These are phyloP conservation scores for Papiliotrema laurentii DNA, from an alignment of 1,284 basidiomycete species.

Conservation along the genomic window DNA sequence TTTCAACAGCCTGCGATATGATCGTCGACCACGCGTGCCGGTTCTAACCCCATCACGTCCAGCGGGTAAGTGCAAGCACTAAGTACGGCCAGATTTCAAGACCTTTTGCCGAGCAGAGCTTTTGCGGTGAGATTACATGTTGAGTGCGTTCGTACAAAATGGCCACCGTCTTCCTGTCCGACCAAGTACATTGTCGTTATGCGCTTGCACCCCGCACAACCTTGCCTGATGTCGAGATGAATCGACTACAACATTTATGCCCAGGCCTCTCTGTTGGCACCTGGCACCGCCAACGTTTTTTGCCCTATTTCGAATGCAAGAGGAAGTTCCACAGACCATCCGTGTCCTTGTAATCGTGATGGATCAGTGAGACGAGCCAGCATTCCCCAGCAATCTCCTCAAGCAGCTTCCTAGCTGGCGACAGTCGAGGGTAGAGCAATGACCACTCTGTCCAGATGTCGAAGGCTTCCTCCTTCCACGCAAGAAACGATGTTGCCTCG, in stretches of 20 bases:
- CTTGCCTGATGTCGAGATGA: neutral
- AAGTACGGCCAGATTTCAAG: no score
- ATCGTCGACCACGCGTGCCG: no score
- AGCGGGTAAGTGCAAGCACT: no score
- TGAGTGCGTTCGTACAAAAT: no score
- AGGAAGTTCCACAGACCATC: conserved; percentile 84
- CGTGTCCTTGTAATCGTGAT: conserved; percentile 84
- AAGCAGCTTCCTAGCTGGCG: conserved; percentile 67
- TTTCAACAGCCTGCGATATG: no score
- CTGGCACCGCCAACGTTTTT: no score
- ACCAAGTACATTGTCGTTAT: no score
- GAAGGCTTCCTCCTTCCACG: conserved; percentile 98
- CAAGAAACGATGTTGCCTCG: conserved; percentile 93
- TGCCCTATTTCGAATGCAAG: conserved; percentile 46
- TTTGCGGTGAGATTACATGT: no score
- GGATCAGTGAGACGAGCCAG: conserved; percentile 91
- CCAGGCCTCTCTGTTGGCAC: neutral
- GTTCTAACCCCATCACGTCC: no score
- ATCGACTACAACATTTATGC: neutral
- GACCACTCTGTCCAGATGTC: conserved; percentile 96
- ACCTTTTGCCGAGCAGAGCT: no score
- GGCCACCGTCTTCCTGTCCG: no score
- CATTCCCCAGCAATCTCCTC: conserved; percentile 65
- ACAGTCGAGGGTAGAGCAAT: conserved; percentile 71
- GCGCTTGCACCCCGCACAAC: no score